phyloP scores from a whole-genome alignment of 768 basidiomycete species.

The Calocera viscosa region DNA sequence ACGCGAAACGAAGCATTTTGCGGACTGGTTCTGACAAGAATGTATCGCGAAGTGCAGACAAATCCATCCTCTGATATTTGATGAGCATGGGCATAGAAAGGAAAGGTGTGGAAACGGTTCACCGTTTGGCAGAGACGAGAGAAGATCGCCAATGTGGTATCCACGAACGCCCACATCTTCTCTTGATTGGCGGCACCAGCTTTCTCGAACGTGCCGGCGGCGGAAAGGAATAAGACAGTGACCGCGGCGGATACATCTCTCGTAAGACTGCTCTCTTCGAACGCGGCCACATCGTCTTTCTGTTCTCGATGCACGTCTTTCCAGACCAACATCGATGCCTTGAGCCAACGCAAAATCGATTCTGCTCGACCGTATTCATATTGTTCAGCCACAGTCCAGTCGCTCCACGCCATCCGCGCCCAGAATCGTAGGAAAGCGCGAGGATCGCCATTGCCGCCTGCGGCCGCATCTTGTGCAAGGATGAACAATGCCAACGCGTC shows the following conservation, averaged over 20 bases:
- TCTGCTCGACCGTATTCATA: neutral
- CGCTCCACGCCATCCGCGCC: neutral
- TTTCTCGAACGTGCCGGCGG: neutral
- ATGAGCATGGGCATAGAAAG: neutral
- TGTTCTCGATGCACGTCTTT: neutral
- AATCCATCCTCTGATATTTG: neutral
- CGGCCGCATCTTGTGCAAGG: neutral
- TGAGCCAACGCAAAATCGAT: neutral
- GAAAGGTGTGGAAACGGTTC: neutral
- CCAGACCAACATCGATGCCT: neutral
- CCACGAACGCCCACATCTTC: constrained; percentile 3
- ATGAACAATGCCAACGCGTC: neutral
- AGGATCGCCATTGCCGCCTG: neutral
- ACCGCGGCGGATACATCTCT: neutral
- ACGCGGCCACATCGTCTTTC: neutral
- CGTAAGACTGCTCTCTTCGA: neutral
- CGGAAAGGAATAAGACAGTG: neutral
- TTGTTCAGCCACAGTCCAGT: neutral
- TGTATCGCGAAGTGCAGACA: neutral
- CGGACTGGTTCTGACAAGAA: neutral
- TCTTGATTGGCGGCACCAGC: neutral
- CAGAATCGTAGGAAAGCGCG: constrained; percentile 1
- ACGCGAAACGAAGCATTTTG: neutral
- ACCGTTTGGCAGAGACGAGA: neutral
- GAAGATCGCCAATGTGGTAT: neutral